Base-by-base conservation (phyloP, 2,329 filamentous ascomycete species). In the Teratosphaeria destructans region DNA sequence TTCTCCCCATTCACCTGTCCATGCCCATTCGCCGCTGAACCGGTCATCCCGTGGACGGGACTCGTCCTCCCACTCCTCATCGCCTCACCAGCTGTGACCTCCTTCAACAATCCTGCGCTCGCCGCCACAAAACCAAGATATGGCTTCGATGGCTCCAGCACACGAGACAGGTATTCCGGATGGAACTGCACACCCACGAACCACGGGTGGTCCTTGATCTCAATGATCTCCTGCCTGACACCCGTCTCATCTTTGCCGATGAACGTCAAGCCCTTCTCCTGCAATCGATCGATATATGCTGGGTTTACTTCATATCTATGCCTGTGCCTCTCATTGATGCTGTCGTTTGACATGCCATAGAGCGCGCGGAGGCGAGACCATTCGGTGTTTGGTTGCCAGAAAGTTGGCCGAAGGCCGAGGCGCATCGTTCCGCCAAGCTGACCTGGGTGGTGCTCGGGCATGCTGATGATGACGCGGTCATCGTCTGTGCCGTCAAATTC, bases 231-330 rank as follows among this genome's bases (percentile, higher is more conserved):
- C 86, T 94, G 90, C 35, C 90, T 83, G 66, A 87, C 83, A 53
- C 87, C 89, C 61, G 81, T 85, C 60, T 88, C 85, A 68, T 95
- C 90, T 73, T 90, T 91, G 64, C 88, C 89, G 60, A 92, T 81
- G 70, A 95, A 92, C 52, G 80, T 77, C 35, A 96, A 78, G 0
- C 90, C 91, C 5, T 81, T 83, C 54, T 82, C 75, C 64, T 89
- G 81, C 3, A 96, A 79, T 35, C 76, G 75, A 3, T 87, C 83
- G 57, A 95, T 83, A 69, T 87, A 86, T 11, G 84, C 82, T 0
- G 91, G 90, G 76, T 95, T 95, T 64, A 95, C 89, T 77, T 96
- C 91, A 72, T 95, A 96, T 43, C 90, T 84, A 75, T 96, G 91
- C 61, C 91, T 85, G 74, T 96, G 91, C 56, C 91, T 84, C 78